Base-by-base conservation (phyloP, 768 basidiomycete genomes). In the Thelephora aurantiotincta region DNA sequence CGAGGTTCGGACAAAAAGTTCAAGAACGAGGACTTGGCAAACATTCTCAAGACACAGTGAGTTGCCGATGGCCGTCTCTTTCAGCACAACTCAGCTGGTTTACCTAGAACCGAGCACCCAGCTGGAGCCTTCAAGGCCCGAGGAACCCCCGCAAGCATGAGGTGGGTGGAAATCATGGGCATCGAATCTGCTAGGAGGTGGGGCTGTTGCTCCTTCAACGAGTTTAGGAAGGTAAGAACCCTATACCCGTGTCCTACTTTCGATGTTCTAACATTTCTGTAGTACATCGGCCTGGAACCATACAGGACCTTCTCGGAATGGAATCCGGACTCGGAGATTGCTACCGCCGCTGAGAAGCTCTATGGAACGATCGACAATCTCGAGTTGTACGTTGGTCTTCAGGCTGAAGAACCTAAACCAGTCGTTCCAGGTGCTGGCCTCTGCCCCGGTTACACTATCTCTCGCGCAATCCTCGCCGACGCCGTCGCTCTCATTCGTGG, bases 361-460 rank as follows among this genome's bases (percentile, higher is more conserved):
- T 91, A 91, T 46, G 79, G 80, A 9, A 53, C 82, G 57, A 81
- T 90, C 48, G 71, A 91, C 20, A 70, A 77, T 51, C 70, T 91
- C 44, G 88, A 91, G 58, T 67, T 91, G 14, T 90, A 91, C 55
- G 80, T 81, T 43, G 82, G 87, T 44, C 67, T 89, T 19, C 81
- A 86, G 54, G 86, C 84, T 0, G 85, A 88, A 57, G 77, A 82
- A 33, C 65, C 78, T 1, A 91, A 89, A 58, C 80, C 77, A 11
- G 65, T 86, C 34, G 70, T 80, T 18, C 77, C 79, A 0, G 88
- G 88, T 45, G 83, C 88, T 46, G 88, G 88, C 48, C 72, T 91
- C 47, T 91, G 88, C 64, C 87, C 88, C 51, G 80, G 81, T 78
- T 90, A 84, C 63, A 91, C 88, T 9, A 75, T 87, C 56, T 82